These are phyloP conservation scores for Cocos nucifera DNA, from an alignment of 176 grass and related monocot species.

Conservation along the genomic window DNA sequence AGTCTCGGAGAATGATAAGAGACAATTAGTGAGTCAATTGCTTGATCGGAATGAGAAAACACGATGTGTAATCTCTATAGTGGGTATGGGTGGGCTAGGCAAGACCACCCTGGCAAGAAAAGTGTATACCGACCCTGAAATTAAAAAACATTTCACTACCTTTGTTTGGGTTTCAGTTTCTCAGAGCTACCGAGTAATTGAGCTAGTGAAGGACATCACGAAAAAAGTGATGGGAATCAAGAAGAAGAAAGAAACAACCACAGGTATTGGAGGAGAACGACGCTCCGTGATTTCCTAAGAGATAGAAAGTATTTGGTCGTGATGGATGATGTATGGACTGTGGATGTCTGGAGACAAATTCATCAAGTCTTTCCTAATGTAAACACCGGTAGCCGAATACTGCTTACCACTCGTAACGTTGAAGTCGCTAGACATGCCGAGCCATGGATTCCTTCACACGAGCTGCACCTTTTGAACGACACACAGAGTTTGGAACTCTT, in stretches of 20 bases:
- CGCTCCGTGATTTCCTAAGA: neutral
- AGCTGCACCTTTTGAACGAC: conserved; percentile 3
- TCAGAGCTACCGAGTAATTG: neutral
- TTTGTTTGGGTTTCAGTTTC: conserved; percentile 13
- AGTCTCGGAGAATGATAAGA: too few relatives aligned
- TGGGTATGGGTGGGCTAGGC: neutral
- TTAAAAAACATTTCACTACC: neutral
- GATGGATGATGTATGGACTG: neutral
- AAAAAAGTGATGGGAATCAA: neutral
- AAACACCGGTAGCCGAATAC: conserved; percentile 4
- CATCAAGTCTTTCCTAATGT: neutral
- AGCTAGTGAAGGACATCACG: conserved; percentile 2
- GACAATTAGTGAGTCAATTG: too few relatives aligned
- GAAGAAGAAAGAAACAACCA: neutral
- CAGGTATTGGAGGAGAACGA: too few relatives aligned
- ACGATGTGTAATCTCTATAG: too few relatives aligned
- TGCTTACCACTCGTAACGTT: conserved; percentile 5
- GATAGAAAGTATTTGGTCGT: too few relatives aligned
- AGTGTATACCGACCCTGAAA: neutral
- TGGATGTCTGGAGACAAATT: neutral
- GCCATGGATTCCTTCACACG: neutral
- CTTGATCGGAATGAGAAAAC: too few relatives aligned
- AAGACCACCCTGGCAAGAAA: neutral
- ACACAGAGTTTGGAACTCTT: conserved; percentile 7
- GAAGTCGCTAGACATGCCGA: neutral